phyloP scores from a whole-genome alignment of 768 basidiomycete genomes.

The Leccinum disarticulatum region DNA sequence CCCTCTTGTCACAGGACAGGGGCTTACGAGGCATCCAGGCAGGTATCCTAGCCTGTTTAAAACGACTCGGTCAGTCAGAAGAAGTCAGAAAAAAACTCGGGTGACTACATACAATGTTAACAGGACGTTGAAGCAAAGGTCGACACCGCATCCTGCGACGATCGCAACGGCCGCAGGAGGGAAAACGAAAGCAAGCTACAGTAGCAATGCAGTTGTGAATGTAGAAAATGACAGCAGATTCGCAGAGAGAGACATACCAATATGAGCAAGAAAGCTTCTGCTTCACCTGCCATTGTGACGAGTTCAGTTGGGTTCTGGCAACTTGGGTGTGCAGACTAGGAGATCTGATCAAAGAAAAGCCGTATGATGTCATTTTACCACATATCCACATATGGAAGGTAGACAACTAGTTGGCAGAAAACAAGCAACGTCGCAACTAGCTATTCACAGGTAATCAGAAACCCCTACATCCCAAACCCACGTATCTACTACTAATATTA shows the following conservation, averaged over 20 bases:
- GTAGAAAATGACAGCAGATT: background rate
- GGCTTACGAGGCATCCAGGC: constrained; percentile 54
- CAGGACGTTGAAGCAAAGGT: constrained; percentile 77
- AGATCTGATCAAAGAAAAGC: background rate
- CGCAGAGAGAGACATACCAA: constrained; percentile 1
- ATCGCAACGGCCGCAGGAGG: constrained; percentile 77
- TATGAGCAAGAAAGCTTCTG: constrained; percentile 8
- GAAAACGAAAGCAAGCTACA: constrained; percentile 70
- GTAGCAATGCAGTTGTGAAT: background rate
- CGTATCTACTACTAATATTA: constrained; percentile 32
- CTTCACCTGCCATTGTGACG: constrained; percentile 17
- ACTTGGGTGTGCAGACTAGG: background rate
- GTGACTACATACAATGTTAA: constrained; percentile 65
- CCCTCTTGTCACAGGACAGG: too few relatives aligned
- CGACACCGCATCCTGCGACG: constrained; percentile 77
- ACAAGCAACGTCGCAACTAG: background rate
- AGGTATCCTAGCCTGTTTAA: constrained; percentile 64
- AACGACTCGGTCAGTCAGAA: background rate
- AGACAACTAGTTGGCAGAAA: background rate
- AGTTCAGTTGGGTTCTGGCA: background rate
- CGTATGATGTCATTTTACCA: constrained; percentile 24
- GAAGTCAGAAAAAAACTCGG: background rate
- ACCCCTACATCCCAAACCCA: background rate
- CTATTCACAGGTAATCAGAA: constrained; percentile 14
- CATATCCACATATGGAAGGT: constrained; percentile 19